Conservation (phyloP, 208 protist species). For the Acanthamoeba healyi region DNA sequence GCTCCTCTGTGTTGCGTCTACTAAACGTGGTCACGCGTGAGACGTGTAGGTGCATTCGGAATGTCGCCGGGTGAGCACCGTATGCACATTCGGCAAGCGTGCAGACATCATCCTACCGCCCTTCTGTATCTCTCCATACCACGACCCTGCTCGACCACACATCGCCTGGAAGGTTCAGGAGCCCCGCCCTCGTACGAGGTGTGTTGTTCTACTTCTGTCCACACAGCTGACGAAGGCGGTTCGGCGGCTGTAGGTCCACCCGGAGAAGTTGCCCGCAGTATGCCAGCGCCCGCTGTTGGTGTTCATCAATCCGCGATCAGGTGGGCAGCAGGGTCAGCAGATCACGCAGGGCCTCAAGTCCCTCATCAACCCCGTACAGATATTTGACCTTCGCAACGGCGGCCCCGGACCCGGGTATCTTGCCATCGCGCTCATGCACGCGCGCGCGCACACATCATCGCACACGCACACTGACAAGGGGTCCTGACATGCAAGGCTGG, state of each 20-base stretch:
- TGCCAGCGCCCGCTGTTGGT: slow-evolving; percentile 16
- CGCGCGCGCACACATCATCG: no score
- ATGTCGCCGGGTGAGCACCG: not conserved
- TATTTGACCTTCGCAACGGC: slow-evolving; percentile 10
- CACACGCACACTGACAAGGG: no score
- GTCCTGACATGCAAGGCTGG: no score
- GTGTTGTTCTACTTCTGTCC: no score
- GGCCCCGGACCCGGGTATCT: slow-evolving; percentile 51
- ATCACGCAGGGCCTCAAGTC: not conserved
- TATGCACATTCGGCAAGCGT: not conserved
- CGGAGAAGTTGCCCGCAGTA: not conserved
- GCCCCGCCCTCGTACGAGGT: no score
- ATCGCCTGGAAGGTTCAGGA: not conserved
- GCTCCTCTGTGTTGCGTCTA: no score
- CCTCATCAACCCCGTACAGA: slow-evolving; percentile 22
- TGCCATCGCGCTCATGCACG: no score
- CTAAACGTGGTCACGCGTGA: no score
- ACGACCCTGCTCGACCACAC: not conserved
- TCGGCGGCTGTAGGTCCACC: no score
- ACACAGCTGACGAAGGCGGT: no score
- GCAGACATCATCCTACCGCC: not conserved
- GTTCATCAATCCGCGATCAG: slow-evolving; percentile 27
- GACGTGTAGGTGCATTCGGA: not conserved
- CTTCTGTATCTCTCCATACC: not conserved
- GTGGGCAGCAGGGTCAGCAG: slow-evolving; percentile 20